Conservation (phyloP, 2,329 filamentous ascomycete genomes). For the Colletotrichum brevisporum region DNA sequence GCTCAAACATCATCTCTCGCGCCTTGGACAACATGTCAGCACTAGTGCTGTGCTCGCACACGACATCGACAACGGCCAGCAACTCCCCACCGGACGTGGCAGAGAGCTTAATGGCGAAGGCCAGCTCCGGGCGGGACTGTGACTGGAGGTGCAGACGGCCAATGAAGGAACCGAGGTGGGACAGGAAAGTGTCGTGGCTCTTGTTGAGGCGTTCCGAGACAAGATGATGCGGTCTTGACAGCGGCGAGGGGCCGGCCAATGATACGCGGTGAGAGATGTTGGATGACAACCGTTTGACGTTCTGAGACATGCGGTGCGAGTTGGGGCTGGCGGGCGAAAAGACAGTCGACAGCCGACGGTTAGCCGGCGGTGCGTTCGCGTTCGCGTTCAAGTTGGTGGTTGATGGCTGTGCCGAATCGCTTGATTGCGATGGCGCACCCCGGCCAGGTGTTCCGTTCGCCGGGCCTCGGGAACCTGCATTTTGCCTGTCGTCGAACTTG, state of each 20-base stretch:
- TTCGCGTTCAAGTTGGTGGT: constrained; percentile 40
- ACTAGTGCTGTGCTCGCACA: constrained; percentile 83
- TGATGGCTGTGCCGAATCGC: constrained; percentile 54
- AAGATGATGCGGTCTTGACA: constrained; percentile 77
- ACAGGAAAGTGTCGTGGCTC: constrained; percentile 90
- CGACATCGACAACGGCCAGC: constrained; percentile 83
- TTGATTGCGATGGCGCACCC: constrained; percentile 51
- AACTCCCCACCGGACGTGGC: constrained; percentile 85
- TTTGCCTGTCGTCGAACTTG: constrained; percentile 59
- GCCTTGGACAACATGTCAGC: constrained; percentile 77
- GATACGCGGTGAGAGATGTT: constrained; percentile 82
- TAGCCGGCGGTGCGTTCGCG: constrained; percentile 46
- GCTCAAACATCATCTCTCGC: constrained; percentile 82
- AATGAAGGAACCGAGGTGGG: constrained; percentile 93
- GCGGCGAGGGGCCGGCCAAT: constrained; percentile 76
- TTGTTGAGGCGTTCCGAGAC: constrained; percentile 86
- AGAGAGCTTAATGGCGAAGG: constrained; percentile 85
- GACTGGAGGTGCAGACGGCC: constrained; percentile 91
- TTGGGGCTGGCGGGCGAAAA: constrained; percentile 49
- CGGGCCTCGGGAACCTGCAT: constrained; percentile 57
- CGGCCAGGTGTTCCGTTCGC: constrained; percentile 51
- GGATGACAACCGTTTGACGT: constrained; percentile 64
- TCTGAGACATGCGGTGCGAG: constrained; percentile 55
- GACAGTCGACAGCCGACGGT: constrained; percentile 63
- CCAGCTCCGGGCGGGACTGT: constrained; percentile 87